These are phyloP conservation scores for Fusarium pininemorale DNA, from an alignment of 2,329 filamentous ascomycete species.

Conservation along the genomic window DNA sequence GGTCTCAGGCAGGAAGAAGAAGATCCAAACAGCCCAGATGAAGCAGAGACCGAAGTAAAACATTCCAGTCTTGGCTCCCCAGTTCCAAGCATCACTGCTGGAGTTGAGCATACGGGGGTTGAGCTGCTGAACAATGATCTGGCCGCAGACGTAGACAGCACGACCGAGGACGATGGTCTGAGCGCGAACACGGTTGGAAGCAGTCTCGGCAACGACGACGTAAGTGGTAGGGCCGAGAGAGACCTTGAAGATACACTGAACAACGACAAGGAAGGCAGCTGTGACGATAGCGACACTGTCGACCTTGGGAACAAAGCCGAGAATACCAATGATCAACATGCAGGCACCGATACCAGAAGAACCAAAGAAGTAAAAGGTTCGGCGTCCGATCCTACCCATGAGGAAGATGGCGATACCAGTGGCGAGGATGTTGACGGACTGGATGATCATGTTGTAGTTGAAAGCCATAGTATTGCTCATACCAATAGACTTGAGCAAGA, in stretches of 20 bases:
- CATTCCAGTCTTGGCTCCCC: conserved; percentile 58
- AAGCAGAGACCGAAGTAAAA: conserved; percentile 56
- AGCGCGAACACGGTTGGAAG: conserved; percentile 56
- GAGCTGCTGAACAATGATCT: conserved; percentile 51
- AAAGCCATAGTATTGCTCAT: conserved; percentile 55
- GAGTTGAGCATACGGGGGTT: conserved; percentile 58
- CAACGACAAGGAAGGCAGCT: conserved; percentile 48
- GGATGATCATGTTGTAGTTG: conserved; percentile 58
- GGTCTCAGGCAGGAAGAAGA: conserved; percentile 63
- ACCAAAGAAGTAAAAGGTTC: conserved; percentile 53
- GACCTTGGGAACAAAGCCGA: conserved; percentile 45
- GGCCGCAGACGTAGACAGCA: conserved; percentile 52
- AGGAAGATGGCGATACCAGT: conserved; percentile 52
- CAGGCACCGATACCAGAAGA: conserved; percentile 51
- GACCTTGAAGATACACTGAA: conserved; percentile 63
- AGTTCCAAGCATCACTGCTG: conserved; percentile 54
- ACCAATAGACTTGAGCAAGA: conserved; percentile 61
- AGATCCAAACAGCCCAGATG: conserved; percentile 59
- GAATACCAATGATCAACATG: conserved; percentile 54
- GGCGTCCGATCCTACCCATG: conserved; percentile 51
- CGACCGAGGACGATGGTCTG: conserved; percentile 57
- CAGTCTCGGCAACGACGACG: conserved; percentile 73
- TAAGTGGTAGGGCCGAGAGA: conserved; percentile 72
- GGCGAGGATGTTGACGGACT: conserved; percentile 54
- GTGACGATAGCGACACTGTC: conserved; percentile 41